phyloP scores from a whole-genome alignment of 2,329 filamentous ascomycete species.

The Acephala macrosclerotiorum region DNA sequence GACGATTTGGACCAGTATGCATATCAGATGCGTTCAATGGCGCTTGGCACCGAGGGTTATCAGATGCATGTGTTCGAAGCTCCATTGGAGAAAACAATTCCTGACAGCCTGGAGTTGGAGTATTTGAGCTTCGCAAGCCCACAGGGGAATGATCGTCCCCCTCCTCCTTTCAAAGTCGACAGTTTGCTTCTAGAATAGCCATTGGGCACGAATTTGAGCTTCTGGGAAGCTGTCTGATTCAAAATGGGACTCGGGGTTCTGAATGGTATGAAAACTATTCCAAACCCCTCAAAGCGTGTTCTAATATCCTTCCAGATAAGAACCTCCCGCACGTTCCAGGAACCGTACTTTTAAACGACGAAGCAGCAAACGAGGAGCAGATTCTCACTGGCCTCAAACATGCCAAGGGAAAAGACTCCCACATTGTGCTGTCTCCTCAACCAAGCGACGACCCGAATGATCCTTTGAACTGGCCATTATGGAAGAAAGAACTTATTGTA shows the following conservation, averaged over 20 bases:
- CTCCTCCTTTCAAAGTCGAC: neutral
- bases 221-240: neutral
- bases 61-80: neutral
- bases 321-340: conserved; percentile 27
- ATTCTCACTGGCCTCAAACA: conserved; percentile 23
- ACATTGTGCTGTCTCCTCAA: conserved; percentile 46
- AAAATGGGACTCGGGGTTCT: conserved; percentile 16
- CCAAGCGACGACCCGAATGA: conserved; percentile 57
- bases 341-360: conserved; percentile 27
- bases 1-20: neutral
- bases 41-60: neutral
- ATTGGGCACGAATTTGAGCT: neutral
- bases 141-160: neutral
- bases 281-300: neutral
- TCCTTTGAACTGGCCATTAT: conserved; percentile 50
- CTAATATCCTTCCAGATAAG: neutral
- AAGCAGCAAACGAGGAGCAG: conserved; percentile 23
- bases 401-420: conserved; percentile 23
- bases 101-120: neutral
- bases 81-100: neutral
- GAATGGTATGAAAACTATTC: neutral
- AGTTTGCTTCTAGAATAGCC: neutral
- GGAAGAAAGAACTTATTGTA: conserved; percentile 51
- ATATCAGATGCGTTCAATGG: neutral
- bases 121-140: neutral